These are phyloP conservation scores for Solanum tacnaense DNA, from an alignment of 257 asterid genomes.

Conservation along the genomic window DNA sequence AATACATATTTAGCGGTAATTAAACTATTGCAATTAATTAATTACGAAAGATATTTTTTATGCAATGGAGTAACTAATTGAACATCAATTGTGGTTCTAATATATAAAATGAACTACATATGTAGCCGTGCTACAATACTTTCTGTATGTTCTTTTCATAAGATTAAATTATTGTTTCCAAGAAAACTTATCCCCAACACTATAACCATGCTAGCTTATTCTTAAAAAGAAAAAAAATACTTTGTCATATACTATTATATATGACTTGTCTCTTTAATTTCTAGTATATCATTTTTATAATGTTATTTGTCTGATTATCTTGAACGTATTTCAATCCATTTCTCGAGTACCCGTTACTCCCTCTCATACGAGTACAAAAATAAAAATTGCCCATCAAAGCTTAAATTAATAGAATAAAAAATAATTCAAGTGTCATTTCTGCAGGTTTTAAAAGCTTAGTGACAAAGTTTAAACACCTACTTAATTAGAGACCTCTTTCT, in stretches of 20 bases:
- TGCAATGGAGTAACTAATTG: no score
- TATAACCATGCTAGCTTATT: neutral
- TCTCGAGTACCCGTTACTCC: no score
- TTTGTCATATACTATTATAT: neutral
- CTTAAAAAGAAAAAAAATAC: neutral
- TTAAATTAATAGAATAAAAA: no score
- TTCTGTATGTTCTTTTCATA: neutral
- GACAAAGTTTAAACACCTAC: no score
- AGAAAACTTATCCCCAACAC: neutral
- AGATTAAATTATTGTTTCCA: neutral
- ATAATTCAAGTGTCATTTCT: neutral
- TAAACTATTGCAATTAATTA: fast-evolving
- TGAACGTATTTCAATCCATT: no score
- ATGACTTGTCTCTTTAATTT: neutral
- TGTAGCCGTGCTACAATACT: neutral
- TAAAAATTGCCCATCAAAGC: no score
- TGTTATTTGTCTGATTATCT: neutral
- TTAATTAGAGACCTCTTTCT: no score
- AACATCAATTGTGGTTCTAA: neutral
- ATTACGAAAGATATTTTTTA: no score
- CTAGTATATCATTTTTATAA: neutral
- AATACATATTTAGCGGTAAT: no score
- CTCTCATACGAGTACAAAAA: no score
- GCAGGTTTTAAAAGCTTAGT: no score
- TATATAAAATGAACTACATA: no score